Conservation (phyloP, 352 stramenopile species). For the Hyaloperonospora brassicae region DNA sequence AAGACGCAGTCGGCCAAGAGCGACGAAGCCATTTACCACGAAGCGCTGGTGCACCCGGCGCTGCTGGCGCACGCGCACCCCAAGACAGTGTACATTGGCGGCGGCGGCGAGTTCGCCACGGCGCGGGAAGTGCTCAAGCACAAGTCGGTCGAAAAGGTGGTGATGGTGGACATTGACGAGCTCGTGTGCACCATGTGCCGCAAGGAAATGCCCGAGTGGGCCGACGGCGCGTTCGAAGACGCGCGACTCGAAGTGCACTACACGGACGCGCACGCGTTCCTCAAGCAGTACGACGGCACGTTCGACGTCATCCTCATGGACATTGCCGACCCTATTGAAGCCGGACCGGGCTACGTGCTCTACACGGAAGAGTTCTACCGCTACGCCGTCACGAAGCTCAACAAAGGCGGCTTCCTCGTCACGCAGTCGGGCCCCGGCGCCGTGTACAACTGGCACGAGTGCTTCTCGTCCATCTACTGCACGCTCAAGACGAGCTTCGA, state of each 20-base stretch:
- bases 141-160: conserved; percentile 88
- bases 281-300: conserved; percentile 73
- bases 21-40: conserved; percentile 94
- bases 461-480: conserved; percentile 91
- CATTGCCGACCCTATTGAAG: conserved; percentile 91
- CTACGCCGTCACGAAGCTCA: conserved; percentile 77
- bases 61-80: conserved; percentile 83
- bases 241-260: conserved; percentile 88
- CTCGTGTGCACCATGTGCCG: conserved; percentile 90
- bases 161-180: conserved; percentile 95
- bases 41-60: conserved; percentile 90
- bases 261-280: conserved; percentile 86
- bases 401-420: conserved; percentile 86
- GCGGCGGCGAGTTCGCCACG: conserved; percentile 90
- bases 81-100: conserved; percentile 90
- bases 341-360: conserved; percentile 86
- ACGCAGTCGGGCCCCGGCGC: conserved; percentile 88
- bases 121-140: conserved; percentile 89
- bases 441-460: conserved; percentile 87
- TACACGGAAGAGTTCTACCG: conserved; percentile 90
- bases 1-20: conserved; percentile 91
- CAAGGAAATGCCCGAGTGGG: conserved; percentile 91
- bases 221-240: conserved; percentile 84
- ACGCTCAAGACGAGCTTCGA: conserved; percentile 89
- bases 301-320: conserved; percentile 96